Base-by-base conservation (phyloP, 208 protist species). In the Crithidia fasciculata region DNA sequence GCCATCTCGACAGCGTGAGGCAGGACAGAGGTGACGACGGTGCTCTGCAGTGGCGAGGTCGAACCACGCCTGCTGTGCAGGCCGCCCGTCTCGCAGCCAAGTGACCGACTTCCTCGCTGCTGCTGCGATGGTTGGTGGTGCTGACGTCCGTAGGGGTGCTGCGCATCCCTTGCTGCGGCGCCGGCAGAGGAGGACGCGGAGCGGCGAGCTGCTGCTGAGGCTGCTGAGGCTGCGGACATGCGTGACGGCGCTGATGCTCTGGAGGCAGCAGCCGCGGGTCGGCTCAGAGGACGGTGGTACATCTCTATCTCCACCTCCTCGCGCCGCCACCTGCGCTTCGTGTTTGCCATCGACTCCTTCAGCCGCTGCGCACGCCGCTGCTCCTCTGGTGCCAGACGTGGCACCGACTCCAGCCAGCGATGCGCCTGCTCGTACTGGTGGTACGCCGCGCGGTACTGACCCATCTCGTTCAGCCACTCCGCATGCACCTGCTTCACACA, bases 11-110 rank as follows among this genome's bases (percentile, higher is more conserved):
- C 73, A 4, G 57, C 74, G 8, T 61, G 76, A 39, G 86, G 89
- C 49, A 94, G 73, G 59, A 87, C 61, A 8, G 86, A 91, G 5
- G 86, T 94, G 18, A 94, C 89, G 9, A 94, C 76, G 44, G 76
- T 83, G 72, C 78, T 85, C n/a, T 81, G 69, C 57, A 76, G 65
- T 19, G 50, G 74, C 4, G 69, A 66, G 16, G 65, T n/a, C 41
- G 52, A n/a, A 2, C 53, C 65, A 10, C 65, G 53, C 53, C 65
- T 61, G 18, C n/a, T 28, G 43, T 53, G 65, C 53, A 52, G 2
- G 8, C 10, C 65, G 3, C 10, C 53, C 6, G 39, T 41, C 8
- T 28, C 10, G 5, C 41, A 8, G n/a, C 36, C 65, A 50, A 13
- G 3, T 1, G 54, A n/a, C 41, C 43, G 52, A 37, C 63, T 50